These are phyloP conservation scores for Solanum chacoense DNA, from an alignment of 305 asterid genomes.

Conservation along the genomic window DNA sequence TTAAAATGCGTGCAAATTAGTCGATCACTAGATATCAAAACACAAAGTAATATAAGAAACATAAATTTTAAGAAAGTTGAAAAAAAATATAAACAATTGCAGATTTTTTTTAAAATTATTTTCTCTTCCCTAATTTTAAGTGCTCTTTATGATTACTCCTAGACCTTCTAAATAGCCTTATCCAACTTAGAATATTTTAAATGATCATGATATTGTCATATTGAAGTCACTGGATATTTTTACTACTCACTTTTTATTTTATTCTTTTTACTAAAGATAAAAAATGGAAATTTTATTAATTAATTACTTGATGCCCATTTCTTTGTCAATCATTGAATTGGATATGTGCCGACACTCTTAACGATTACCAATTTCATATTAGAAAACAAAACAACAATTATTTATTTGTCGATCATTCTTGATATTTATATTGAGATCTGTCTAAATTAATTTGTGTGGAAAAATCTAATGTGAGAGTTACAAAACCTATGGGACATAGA, in stretches of 20 bases:
- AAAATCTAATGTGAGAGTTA: background rate
- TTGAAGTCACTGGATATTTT: background rate
- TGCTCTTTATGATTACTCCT: background rate
- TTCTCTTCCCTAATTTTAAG: background rate
- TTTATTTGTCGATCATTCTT: background rate
- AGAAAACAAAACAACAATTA: background rate
- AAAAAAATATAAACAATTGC: background rate
- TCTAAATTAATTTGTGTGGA: fast-evolving
- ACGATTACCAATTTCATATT: background rate
- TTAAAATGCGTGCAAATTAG: background rate
- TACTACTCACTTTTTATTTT: background rate
- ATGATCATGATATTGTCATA: background rate
- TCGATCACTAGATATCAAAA: background rate
- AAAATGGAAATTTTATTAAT: background rate
- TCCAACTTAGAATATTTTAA: background rate
- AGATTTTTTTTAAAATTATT: background rate
- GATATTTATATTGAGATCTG: background rate
- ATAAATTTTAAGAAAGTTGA: too few relatives aligned
- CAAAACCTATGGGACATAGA: background rate
- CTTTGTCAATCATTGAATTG: background rate
- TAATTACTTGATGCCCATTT: background rate
- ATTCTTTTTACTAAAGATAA: background rate
- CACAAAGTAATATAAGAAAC: background rate
- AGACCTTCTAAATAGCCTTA: background rate
- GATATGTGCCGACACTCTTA: background rate